Evolutionary conservation across 768 basidiomycete genomes (phyloP), one percentile per base, ranked within the genome.

Genomic region (Serendipita sp.): DNA sequence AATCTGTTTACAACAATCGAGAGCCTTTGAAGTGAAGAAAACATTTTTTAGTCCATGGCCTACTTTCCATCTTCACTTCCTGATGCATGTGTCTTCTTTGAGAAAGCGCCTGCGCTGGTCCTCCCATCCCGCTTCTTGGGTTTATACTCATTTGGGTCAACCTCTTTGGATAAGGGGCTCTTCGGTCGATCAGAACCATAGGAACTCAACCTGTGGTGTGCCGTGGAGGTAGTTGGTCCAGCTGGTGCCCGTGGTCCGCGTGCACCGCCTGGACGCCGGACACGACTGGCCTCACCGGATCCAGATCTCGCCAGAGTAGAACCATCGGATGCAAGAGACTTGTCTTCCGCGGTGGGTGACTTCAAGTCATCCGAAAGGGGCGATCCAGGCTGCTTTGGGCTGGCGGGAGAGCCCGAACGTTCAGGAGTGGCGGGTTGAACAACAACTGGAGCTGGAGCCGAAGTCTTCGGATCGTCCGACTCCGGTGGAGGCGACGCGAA

Each of bases 31-130:
- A 5, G 9, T n/a, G 51, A 34, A 22, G 17, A 30, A 50, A 30
- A 50, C 28, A 50, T 17, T 50, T 17, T 7, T 17, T 56, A 34
- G 28, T 28, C 34, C 24, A 56, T 38, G 14, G 38, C 38, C 72
- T 72, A 3, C 72, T 72, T 63, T 85, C 75, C 63, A 86, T 89
- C 88, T 70, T 90, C 88, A 38, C 87, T 87, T 69, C 90, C 88
- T 69, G 85, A 87, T 43, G 84, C 86, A 84, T 86, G 85, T 56
- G 87, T 88, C 71, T 86, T 79, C 69, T 86, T 79, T 61, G 86
- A 83, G 63, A 77, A 73, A 66, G 70, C 41, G 13, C 69, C 66
- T 2, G 69, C 69, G n/a, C 62, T 68, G 48, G 71, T 67, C 33
- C 72, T 69, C 16, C 73, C 71, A 45, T 71, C 71, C 63, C 70